These are phyloP conservation scores for Conticribra guillardii DNA, from an alignment of 108 stramenopile species.

Conservation along the genomic window DNA sequence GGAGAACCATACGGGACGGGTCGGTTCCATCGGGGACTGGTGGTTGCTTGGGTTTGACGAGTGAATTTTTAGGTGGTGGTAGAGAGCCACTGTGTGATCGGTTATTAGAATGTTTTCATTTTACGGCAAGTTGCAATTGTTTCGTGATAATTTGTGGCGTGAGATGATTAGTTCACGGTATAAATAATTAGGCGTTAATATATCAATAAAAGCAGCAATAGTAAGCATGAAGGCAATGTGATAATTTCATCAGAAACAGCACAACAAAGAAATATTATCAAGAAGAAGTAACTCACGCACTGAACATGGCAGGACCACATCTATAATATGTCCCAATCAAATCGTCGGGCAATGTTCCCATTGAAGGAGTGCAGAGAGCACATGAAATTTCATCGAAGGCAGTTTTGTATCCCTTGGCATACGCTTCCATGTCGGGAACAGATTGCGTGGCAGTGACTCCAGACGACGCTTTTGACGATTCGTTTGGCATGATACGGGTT, in stretches of 20 bases:
- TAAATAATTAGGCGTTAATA: too few relatives aligned
- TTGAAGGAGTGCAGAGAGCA: constrained; percentile 33
- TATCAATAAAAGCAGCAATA: too few relatives aligned
- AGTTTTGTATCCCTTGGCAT: constrained; percentile 75
- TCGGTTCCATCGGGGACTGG: constrained; percentile 81
- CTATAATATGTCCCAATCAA: constrained; percentile 80
- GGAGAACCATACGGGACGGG: constrained; percentile 70
- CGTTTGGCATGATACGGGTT: too few relatives aligned
- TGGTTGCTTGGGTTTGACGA: constrained; percentile 79
- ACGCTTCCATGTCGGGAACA: constrained; percentile 70
- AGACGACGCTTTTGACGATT: not conserved
- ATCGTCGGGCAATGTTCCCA: constrained; percentile 67
- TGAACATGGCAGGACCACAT: constrained; percentile 87
- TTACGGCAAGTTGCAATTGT: not conserved
- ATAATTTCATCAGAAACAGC: too few relatives aligned
- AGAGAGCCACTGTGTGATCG: constrained; percentile 56
- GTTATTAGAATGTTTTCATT: not conserved
- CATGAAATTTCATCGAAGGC: constrained; percentile 73
- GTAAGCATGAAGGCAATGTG: too few relatives aligned
- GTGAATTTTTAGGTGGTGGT: constrained; percentile 75
- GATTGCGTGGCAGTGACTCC: not conserved
- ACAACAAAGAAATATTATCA: not conserved
- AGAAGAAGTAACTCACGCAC: constrained; percentile 44
- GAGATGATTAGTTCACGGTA: too few relatives aligned
- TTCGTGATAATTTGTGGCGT: too few relatives aligned